These are phyloP conservation scores for Myochromella boudieri DNA, from an alignment of 768 basidiomycete genomes.

Conservation along the genomic window DNA sequence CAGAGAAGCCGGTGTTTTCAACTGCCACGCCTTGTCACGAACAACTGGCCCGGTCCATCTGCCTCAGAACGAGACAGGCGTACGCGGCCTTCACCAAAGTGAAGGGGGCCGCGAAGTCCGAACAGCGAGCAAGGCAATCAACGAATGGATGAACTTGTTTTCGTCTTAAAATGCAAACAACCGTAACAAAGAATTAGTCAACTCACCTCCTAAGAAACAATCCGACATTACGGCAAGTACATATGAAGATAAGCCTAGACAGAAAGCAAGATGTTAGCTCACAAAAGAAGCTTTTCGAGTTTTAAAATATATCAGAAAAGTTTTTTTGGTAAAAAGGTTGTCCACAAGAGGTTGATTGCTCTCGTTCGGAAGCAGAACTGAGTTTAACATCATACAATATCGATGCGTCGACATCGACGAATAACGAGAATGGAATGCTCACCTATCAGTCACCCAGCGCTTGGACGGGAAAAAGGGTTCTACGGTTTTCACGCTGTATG, in stretches of 20 bases:
- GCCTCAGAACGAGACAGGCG: slow-evolving; percentile 49
- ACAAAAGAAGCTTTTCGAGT: slow-evolving; percentile 1
- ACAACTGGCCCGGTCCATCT: slow-evolving; percentile 33
- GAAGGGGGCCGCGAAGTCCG: slow-evolving; percentile 35
- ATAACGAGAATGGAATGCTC: slow-evolving; percentile 13
- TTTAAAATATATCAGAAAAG: slow-evolving; percentile 44
- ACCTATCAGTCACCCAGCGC: slow-evolving; percentile 13
- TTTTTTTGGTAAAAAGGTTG: slow-evolving; percentile 55
- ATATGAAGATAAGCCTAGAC: slow-evolving; percentile 7
- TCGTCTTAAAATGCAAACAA: slow-evolving; percentile 43
- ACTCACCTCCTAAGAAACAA: slow-evolving; percentile 21
- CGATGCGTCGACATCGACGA: background rate
- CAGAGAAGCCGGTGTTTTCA: slow-evolving; percentile 73
- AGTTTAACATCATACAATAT: slow-evolving; percentile 15
- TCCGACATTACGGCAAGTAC: background rate
- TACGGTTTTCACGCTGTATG: slow-evolving; percentile 9
- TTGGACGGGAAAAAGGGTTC: background rate
- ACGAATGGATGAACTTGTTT: slow-evolving; percentile 88
- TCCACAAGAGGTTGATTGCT: slow-evolving; percentile 73
- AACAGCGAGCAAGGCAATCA: slow-evolving; percentile 48
- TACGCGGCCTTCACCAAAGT: slow-evolving; percentile 32
- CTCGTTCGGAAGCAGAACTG: slow-evolving; percentile 82
- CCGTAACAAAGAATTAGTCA: background rate
- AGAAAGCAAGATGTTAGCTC: slow-evolving; percentile 20
- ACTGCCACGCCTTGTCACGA: slow-evolving; percentile 35